Evolutionary conservation across 306 rosid genomes (phyloP).

Genomic region (Lathyrus sativus): DNA sequence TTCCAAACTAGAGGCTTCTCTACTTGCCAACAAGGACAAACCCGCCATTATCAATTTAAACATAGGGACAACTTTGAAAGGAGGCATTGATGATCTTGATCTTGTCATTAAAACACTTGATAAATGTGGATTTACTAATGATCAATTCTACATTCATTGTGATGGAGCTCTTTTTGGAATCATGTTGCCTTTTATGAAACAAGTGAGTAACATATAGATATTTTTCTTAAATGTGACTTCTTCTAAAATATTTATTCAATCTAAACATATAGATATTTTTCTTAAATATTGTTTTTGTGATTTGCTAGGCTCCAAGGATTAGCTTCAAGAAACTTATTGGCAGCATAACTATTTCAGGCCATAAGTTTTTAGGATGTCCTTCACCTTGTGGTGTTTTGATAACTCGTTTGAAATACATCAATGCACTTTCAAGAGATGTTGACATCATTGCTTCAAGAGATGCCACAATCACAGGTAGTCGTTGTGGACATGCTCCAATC

Average conservation of each 20-base stretch:
- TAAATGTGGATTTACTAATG: conserved; percentile 36
- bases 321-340: conserved; percentile 38
- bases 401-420: conserved; percentile 55
- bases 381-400: conserved; percentile 38
- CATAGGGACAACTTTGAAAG: conserved; percentile 58
- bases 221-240: too few relatives aligned
- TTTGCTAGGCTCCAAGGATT: conserved; percentile 27
- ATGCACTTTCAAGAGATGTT: conserved; percentile 46
- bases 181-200: conserved; percentile 23
- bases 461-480: conserved; percentile 28
- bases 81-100: conserved; percentile 43
- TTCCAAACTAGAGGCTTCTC: conserved; percentile 45
- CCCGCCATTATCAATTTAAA: conserved; percentile 73
- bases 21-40: conserved; percentile 57
- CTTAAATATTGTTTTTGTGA: not conserved
- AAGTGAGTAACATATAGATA: conserved; percentile 24
- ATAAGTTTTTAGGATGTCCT: conserved; percentile 37
- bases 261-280: not conserved
- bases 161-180: conserved; percentile 29
- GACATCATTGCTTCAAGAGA: conserved; percentile 22
- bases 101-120: conserved; percentile 54
- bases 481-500: conserved; percentile 20
- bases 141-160: conserved; percentile 34
- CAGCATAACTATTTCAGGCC: conserved; percentile 30
- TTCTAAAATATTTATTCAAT: not conserved